These are phyloP conservation scores for Annulohypoxylon maeteangense DNA, from an alignment of 495 filamentous ascomycete genomes.

Conservation along the genomic window DNA sequence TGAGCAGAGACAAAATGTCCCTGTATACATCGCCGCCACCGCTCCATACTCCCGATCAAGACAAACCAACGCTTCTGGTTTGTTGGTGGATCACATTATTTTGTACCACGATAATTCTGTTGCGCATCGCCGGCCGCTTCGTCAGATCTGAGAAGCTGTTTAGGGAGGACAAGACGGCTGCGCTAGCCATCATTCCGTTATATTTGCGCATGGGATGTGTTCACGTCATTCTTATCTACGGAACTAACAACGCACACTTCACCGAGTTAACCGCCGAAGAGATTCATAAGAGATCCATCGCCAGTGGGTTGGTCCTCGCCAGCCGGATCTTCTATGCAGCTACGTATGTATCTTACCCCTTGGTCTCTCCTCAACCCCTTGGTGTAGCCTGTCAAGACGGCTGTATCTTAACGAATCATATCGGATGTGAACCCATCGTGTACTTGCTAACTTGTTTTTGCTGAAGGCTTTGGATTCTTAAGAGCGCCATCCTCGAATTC, in stretches of 20 bases:
- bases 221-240: slow-evolving; percentile 83
- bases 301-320: slow-evolving; percentile 72
- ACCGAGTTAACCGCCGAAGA: slow-evolving; percentile 57
- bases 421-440: neutral
- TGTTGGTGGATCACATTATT: slow-evolving; percentile 95
- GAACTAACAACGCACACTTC: slow-evolving; percentile 83
- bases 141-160: slow-evolving; percentile 84
- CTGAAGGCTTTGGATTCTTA: slow-evolving; percentile 87
- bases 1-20: slow-evolving; percentile 54
- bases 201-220: slow-evolving; percentile 84
- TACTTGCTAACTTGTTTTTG: slow-evolving; percentile 32
- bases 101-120: slow-evolving; percentile 80
- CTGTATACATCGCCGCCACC: slow-evolving; percentile 70
- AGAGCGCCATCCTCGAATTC: slow-evolving; percentile 90
- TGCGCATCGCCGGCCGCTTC: slow-evolving; percentile 81
- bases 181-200: slow-evolving; percentile 81
- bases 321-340: slow-evolving; percentile 74
- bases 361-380: neutral
- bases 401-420: neutral
- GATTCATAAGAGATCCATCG: slow-evolving; percentile 64
- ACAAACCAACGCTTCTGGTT: slow-evolving; percentile 85
- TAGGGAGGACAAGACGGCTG: slow-evolving; percentile 86
- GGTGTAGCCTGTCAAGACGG: neutral
- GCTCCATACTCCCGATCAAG: slow-evolving; percentile 62
- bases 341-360: slow-evolving; percentile 63